These are phyloP conservation scores for Oryza brachyantha DNA, from an alignment of 176 grass and related monocot genomes.

Conservation along the genomic window DNA sequence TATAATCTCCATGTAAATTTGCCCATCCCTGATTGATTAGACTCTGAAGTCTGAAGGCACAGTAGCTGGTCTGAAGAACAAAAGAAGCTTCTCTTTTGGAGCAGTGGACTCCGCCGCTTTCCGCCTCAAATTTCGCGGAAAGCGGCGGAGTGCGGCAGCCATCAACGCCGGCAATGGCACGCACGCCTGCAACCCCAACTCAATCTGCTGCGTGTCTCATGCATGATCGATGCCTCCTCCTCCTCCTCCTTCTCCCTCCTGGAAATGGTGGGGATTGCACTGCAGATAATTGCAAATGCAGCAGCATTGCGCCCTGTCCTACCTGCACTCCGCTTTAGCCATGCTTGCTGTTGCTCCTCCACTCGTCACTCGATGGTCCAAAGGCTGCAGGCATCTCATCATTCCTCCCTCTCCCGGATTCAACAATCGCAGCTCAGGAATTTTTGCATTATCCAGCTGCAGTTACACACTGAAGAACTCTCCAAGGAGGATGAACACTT, in stretches of 20 bases:
- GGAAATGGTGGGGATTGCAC: not conserved
- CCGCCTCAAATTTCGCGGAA: not conserved
- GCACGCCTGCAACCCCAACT: slow-evolving; percentile 12
- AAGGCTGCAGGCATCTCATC: slow-evolving; percentile 8
- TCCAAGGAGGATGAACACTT: not conserved
- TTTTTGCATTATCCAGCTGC: not conserved
- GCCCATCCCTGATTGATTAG: no score
- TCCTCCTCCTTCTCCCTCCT: not conserved
- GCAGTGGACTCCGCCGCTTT: not conserved
- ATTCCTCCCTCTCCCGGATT: not conserved
- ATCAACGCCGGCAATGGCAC: slow-evolving; percentile 25
- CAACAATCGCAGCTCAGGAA: not conserved
- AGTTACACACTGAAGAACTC: not conserved
- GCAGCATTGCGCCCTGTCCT: not conserved
- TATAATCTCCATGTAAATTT: no score
- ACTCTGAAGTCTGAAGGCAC: no score
- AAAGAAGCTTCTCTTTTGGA: slow-evolving; percentile 8
- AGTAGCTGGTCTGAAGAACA: not conserved
- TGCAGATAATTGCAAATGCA: not conserved
- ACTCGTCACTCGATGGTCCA: slow-evolving; percentile 34
- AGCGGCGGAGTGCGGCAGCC: not conserved
- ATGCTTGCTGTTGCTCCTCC: not conserved
- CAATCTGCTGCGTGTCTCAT: slow-evolving; percentile 23
- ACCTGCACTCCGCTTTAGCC: not conserved
- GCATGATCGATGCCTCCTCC: not conserved